Base-by-base conservation (phyloP, 345 rosid genomes). In the Physaria fendleri region DNA sequence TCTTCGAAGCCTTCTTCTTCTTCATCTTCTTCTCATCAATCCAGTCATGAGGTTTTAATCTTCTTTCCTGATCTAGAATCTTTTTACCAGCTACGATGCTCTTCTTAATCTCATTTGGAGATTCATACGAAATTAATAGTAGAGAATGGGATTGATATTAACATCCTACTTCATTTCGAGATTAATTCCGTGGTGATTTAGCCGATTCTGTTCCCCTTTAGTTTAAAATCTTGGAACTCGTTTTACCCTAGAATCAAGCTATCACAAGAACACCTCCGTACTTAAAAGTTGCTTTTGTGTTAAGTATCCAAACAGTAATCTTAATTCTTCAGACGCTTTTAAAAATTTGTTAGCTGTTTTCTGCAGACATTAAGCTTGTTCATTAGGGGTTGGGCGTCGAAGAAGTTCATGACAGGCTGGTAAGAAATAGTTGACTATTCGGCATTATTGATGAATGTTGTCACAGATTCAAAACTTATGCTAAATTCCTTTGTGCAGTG, bases 361-460 rank as follows among this genome's bases (percentile, higher is more conserved):
- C 12, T 82, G 76, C 69, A 94, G 99, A 90, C 97, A 21, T 81
- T 90, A 59, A 81, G 78, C 85, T 87, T 82, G 72, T 90, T 94
- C 64, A 60, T 87, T 59, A 76, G 85, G 72, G 93, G 99, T 66
- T 94, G 99, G 99, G 96, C 97, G 46, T 90, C 97, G 0, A 94
- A 94, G 62, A 94, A 94, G 79, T 94, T 94, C 79, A 87, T 94
- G 93, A 90, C 96, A 16, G 97, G 99, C 74, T 94, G 99, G 99
- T 90, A 65, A 21, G 77, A 34, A 56, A 27, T 20, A 27, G 18
- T 27, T 29, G 25, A 5, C 3, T 2, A n/a, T 46, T 44, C 34
- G 32, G 10, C 32, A 37, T 39, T 32, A n/a, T n/a, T 48, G 29
- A 32, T 60, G 47, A 14, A 2, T 14, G 3, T 58, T 48, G 2